Evolutionary conservation across 768 basidiomycete species (phyloP), one percentile per base, ranked within the genome.

Genomic region (Lepiota subincarnata): DNA sequence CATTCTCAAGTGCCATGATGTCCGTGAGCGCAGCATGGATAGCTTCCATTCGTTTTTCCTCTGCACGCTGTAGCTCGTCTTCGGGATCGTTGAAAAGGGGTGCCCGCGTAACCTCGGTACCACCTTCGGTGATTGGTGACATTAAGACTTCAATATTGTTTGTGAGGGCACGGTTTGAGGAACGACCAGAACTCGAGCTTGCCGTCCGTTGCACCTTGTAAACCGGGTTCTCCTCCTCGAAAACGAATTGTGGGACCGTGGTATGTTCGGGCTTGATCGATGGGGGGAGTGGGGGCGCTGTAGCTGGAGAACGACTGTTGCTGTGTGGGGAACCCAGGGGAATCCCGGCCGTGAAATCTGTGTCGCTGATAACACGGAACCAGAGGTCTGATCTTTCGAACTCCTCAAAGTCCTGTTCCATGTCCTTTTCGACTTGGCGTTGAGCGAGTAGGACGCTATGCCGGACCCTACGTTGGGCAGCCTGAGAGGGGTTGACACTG

Each of bases 21-120:
- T 96, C 92, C 8, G 91, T 94, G 57, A 99, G 73, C 3, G 97
- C 97, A 6, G 94, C 94, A 62, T 94, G 93, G 16, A 98, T 97
- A 2, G 96, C 95, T 61, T 94, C 92, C 83, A 98, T 97, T 36
- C 92, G 78, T 59, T 87, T 79, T 48, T 87, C 81, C 66, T 96
- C 87, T 43, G 81, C 83, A 44, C 84, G 77, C 43, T 86, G 83
- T 57, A 71, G 72, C 55, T 76, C 80, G 55, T 92, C 87, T 56
- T 88, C 86, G 1, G 87, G 84, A 60, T 91, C 88, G 59, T 87
- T 82, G 57, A 95, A 94, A 18, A 95, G 73, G 6, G 89, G 89
- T 0, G 86, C 83, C 41, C 90, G 76, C 1, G 81, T 68, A n/a
- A 77, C 69, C 20, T 82, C 77, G 1, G 79, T 73, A 8, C 76